Evolutionary conservation across 108 stramenopile genomes (phyloP).

Genomic region (Skeletonema grethae): DNA sequence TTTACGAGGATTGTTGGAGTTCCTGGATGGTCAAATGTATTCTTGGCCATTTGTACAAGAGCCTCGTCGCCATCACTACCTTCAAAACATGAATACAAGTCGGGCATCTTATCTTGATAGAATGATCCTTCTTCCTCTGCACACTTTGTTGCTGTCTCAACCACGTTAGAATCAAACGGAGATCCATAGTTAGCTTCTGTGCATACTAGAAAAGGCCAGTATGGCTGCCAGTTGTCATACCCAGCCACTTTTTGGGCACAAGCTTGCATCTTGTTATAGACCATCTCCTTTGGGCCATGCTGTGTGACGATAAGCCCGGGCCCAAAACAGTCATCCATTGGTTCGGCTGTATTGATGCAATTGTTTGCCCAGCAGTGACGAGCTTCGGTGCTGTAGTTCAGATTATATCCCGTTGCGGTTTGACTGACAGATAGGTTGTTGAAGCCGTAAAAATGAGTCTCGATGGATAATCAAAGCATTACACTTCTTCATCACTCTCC

Average conservation of each 20-base stretch:
- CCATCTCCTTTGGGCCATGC: not conserved
- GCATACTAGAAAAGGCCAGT: slow-evolving; percentile 3
- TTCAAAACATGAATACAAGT: not conserved
- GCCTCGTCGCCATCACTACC: not conserved
- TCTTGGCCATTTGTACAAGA: not conserved
- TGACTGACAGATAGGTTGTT: not conserved
- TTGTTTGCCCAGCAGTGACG: not conserved
- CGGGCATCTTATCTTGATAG: not conserved
- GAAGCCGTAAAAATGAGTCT: not conserved
- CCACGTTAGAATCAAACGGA: not conserved
- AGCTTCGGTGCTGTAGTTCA: not conserved
- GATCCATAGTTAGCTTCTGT: not conserved
- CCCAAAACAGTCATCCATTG: slow-evolving; percentile 1
- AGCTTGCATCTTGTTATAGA: not conserved
- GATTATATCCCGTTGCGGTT: not conserved
- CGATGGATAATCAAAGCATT: not conserved
- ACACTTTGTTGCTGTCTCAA: not conserved
- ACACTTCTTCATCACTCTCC: not conserved
- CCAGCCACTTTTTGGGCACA: slow-evolving; percentile 2
- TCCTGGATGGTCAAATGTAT: not conserved
- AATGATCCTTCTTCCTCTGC: not conserved
- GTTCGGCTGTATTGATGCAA: not conserved
- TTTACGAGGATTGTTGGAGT: slow-evolving; percentile 5
- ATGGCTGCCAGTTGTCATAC: not conserved
- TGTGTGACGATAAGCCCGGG: not conserved